A percentile compares a stretch with the other conserved stretches of the same genome.
Evolutionary conservation across 163 green algal species (phyloP).

Genomic region (Scenedesmus sp.): DNA sequence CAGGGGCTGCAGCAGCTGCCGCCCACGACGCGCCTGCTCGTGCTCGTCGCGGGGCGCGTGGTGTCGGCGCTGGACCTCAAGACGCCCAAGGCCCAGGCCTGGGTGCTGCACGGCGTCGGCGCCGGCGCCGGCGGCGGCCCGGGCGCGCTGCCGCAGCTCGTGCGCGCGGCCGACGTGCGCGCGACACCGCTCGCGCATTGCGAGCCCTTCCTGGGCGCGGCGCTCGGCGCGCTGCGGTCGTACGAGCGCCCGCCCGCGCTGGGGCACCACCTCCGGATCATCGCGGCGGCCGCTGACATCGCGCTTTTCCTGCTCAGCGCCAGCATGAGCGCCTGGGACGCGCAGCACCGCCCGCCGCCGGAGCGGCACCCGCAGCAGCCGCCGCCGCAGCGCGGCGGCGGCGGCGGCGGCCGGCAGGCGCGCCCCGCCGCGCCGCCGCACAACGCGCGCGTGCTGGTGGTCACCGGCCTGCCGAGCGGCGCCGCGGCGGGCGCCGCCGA

Average conservation of each 20-base stretch:
- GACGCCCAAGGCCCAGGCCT: slow-evolving; percentile 17
- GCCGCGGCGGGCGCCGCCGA: neutral
- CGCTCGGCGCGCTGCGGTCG: slow-evolving; percentile 10
- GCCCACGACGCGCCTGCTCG: slow-evolving; percentile 31
- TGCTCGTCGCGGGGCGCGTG: slow-evolving; percentile 27
- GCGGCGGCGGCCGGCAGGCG: neutral
- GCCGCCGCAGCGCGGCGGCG: neutral
- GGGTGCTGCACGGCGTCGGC: slow-evolving; percentile 28
- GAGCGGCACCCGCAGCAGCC: neutral
- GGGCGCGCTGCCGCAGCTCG: slow-evolving; percentile 4
- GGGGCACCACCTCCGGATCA: slow-evolving; percentile 15
- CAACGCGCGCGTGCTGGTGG: slow-evolving; percentile 34
- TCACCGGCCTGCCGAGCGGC: slow-evolving; percentile 28
- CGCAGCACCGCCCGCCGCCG: slow-evolving; percentile 25
- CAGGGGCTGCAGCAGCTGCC: slow-evolving; percentile 34
- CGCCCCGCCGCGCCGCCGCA: slow-evolving; percentile 14
- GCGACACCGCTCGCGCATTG: slow-evolving; percentile 36
- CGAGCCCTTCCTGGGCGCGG: neutral
- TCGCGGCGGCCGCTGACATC: slow-evolving; percentile 34
- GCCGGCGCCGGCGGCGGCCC: neutral
- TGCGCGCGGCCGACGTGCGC: slow-evolving; percentile 32
- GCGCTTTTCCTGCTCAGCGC: slow-evolving; percentile 35
- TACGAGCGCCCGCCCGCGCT: slow-evolving; percentile 1
- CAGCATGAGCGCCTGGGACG: slow-evolving; percentile 43
- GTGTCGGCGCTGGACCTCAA: slow-evolving; percentile 30